Conservation (phyloP, 2,329 filamentous ascomycete genomes). For the Diaporthe capsici region DNA sequence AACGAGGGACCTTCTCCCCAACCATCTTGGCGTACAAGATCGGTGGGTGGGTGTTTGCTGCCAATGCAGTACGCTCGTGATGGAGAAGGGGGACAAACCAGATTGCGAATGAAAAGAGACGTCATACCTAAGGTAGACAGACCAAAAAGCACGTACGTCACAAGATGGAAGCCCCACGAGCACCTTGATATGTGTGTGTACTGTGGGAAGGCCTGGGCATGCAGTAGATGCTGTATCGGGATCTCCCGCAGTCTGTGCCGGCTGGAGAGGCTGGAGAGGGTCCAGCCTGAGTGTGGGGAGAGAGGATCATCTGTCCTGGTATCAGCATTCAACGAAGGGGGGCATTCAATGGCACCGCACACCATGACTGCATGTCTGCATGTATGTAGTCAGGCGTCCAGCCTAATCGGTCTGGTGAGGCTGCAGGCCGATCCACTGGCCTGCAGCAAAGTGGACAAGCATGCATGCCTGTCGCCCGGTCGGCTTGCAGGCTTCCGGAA, state of each 20-base stretch:
- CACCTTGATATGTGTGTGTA: not conserved
- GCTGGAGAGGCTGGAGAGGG: not conserved
- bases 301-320: not conserved
- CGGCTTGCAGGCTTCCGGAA: not conserved
- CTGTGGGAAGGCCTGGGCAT: not conserved
- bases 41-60: not conserved
- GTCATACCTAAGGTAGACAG: not conserved
- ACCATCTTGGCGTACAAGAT: not conserved
- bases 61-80: not conserved
- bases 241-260: conserved; percentile 1
- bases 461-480: conserved; percentile 5
- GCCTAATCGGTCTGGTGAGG: conserved; percentile 14
- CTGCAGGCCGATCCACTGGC: conserved; percentile 32
- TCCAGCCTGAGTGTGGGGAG: conserved; percentile 7
- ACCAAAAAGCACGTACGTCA: conserved; percentile 1
- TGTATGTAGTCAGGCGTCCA: conserved; percentile 1
- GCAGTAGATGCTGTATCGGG: not conserved
- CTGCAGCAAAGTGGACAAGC: conserved; percentile 32
- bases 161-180: not conserved
- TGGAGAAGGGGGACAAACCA: not conserved
- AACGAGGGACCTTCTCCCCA: not conserved
- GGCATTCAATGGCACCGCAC: not conserved
- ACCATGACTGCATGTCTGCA: not conserved
- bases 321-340: not conserved
- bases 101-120: conserved; percentile 21